Conservation (phyloP, 2,329 filamentous ascomycete species). For the Sporothrix pallida region DNA sequence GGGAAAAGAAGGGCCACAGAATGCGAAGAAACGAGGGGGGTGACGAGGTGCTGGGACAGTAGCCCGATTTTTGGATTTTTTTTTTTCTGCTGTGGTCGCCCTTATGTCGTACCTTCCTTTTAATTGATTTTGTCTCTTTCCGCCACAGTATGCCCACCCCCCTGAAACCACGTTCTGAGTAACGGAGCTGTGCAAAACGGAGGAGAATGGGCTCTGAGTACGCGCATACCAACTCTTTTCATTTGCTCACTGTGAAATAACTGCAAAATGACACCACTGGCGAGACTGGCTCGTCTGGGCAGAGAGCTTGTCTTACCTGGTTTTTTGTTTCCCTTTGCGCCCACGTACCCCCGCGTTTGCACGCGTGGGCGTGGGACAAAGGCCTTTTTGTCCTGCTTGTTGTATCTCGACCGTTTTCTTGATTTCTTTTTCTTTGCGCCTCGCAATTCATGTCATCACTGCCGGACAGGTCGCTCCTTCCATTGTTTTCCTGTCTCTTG, state of each 20-base stretch:
- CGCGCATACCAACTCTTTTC: constrained; percentile 5
- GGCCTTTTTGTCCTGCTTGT: background rate
- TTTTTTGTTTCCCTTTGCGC: constrained; percentile 2
- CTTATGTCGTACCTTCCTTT: constrained; percentile 9
- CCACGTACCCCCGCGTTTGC: background rate
- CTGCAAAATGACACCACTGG: constrained; percentile 4
- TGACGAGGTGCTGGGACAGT: constrained; percentile 36
- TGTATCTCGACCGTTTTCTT: constrained; percentile 3
- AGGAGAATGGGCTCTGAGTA: constrained; percentile 16
- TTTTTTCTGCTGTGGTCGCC: constrained; percentile 9
- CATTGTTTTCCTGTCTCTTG: constrained; percentile 1
- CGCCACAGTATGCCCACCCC: background rate
- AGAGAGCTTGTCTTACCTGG: constrained; percentile 19
- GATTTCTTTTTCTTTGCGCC: background rate
- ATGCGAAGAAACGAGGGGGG: constrained; percentile 30
- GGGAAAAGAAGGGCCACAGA: constrained; percentile 10
- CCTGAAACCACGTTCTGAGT: constrained; percentile 27
- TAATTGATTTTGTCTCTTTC: background rate
- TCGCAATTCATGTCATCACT: background rate
- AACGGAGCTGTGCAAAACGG: constrained; percentile 24
- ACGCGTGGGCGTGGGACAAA: background rate
- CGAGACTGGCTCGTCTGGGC: background rate
- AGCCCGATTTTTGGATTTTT: constrained; percentile 5
- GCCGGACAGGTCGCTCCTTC: background rate
- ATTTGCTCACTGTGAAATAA: background rate